phyloP scores from a whole-genome alignment of 2,329 filamentous ascomycete species.

The Fusarium secorum region DNA sequence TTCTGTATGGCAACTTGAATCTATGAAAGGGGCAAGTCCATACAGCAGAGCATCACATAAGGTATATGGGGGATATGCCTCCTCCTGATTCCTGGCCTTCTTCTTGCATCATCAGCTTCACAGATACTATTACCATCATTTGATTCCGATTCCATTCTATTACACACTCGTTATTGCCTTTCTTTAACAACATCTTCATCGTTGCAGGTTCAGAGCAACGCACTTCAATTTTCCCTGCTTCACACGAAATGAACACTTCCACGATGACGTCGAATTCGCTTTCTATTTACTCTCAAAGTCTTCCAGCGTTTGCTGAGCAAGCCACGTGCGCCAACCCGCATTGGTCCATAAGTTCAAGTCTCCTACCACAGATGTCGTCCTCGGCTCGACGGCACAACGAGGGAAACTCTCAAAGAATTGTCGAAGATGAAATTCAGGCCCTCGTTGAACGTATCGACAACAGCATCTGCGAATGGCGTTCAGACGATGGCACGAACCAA shows the following conservation, averaged over 20 bases:
- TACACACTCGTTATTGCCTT: not conserved
- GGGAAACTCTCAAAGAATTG: not conserved
- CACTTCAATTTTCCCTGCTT: not conserved
- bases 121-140: not conserved
- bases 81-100: not conserved
- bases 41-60: not conserved
- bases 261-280: not conserved
- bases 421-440: not conserved
- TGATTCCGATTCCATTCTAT: not conserved
- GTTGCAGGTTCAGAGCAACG: not conserved
- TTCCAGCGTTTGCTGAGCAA: not conserved
- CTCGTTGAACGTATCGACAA: not conserved
- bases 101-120: not conserved
- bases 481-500: not conserved
- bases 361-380: not conserved
- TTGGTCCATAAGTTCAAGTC: not conserved
- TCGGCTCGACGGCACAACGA: not conserved
- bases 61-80: not conserved
- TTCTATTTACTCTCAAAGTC: not conserved
- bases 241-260: not conserved
- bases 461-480: not conserved
- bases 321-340: fast-evolving
- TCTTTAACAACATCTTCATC: not conserved
- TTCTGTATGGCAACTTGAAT: not conserved
- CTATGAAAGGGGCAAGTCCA: not conserved